Evolutionary conservation across 2,329 filamentous ascomycete genomes (phyloP).

Genomic region (Alternaria gaisen): DNA sequence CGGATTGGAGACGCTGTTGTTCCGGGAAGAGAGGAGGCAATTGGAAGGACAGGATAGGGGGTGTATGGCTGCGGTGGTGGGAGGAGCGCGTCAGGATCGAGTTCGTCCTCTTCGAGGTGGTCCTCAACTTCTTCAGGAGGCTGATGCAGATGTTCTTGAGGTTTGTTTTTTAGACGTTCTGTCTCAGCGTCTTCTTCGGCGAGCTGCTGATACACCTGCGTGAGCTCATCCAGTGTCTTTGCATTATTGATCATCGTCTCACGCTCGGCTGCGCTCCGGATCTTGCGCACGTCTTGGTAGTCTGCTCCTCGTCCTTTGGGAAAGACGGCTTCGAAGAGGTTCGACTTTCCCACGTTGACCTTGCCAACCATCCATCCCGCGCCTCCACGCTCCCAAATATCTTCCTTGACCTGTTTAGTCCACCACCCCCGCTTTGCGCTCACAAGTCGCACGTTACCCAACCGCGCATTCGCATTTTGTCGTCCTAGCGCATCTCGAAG

Average conservation of each 20-base stretch:
- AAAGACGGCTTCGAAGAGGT: conserved; percentile 85
- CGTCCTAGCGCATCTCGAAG: conserved; percentile 79
- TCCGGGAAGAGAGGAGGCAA: conserved; percentile 86
- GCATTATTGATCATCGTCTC: conserved; percentile 42
- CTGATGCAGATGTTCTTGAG: conserved; percentile 30
- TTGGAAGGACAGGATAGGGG: conserved; percentile 82
- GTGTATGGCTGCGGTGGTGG: conserved; percentile 78
- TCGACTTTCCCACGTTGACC: conserved; percentile 96
- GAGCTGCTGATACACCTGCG: conserved; percentile 38
- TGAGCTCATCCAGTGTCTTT: conserved; percentile 38
- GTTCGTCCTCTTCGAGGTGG: conserved; percentile 34
- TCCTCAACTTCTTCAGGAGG: conserved; percentile 31
- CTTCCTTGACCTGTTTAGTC: conserved; percentile 85
- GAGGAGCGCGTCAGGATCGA: conserved; percentile 63
- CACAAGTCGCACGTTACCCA: conserved; percentile 87
- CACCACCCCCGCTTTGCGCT: conserved; percentile 90
- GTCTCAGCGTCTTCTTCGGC: conserved; percentile 45
- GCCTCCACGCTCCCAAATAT: conserved; percentile 83
- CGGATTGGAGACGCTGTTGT: conserved; percentile 96
- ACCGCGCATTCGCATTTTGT: conserved; percentile 72
- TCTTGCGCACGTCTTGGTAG: conserved; percentile 46
- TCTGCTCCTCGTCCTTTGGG: conserved; percentile 69
- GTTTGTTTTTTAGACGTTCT: conserved; percentile 30
- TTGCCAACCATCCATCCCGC: conserved; percentile 98
- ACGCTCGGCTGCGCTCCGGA: conserved; percentile 45